Base-by-base conservation (phyloP, 2,329 filamentous ascomycete species). In the Ascochyta fabae region DNA sequence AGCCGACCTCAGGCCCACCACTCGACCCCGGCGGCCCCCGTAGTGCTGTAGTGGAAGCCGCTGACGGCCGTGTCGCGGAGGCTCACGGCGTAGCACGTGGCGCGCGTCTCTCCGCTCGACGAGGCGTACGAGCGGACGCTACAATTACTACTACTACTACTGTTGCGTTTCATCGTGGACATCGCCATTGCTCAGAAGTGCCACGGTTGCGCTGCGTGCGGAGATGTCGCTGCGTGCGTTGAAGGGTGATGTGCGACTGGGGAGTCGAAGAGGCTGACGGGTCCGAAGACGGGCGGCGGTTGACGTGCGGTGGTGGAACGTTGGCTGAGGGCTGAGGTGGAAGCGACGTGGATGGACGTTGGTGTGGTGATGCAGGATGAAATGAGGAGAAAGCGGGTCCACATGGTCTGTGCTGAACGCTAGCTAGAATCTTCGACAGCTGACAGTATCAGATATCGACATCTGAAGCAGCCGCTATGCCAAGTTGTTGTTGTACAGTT, bases 1-100 rank as follows among this genome's bases (percentile, higher is more conserved):
- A 77, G 73, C 73, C 69, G 66, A 76, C 76, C 76, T 78, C 76
- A 78, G 75, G 75, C 77, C 75, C 71, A 73, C 76, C 76, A 78
- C 71, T 75, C 75, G 60, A 71, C 74, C 75, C 75, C 90, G 85
- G 88, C 85, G 81, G 86, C 89, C 85, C 87, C 85, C 82, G 91
- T 93, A 91, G 92, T 93, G 87, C 90, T 96, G 87, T 96, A 96
- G 83, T 96, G 92, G 81, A 95, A 89, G 77, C 90, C 90, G 77
- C 88, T 88, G 71, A 96, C 84, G 77, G 86, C 83, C 70, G 87
- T 44, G 36, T 49, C 45, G 35, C 49, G 39, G 62, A 79, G 75
- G 79, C 93, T 87, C 78, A 94, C 91, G 70, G 90, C 82, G 81
- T 96, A 97, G 85, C 92, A 96, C 78, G 88, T 93, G 80, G 93